phyloP scores from a whole-genome alignment of 2,329 filamentous ascomycete species.

The Fusarium redolens region DNA sequence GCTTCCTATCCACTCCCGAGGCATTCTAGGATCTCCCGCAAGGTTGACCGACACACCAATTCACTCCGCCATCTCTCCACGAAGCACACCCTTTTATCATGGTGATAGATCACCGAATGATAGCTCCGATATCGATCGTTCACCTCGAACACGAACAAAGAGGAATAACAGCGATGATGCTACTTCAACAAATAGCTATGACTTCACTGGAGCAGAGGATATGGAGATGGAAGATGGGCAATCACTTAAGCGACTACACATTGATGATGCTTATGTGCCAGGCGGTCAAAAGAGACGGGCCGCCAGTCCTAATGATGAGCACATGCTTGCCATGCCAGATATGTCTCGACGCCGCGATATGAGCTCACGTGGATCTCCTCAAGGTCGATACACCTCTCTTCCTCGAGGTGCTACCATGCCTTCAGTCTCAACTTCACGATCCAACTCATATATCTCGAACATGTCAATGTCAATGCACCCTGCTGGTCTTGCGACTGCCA shows the following conservation, averaged over 20 bases:
- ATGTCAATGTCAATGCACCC: slow-evolving; percentile 53
- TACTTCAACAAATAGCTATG: slow-evolving; percentile 59
- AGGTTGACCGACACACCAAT: slow-evolving; percentile 59
- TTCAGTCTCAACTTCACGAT: slow-evolving; percentile 57
- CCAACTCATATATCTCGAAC: slow-evolving; percentile 61
- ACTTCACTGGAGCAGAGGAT: slow-evolving; percentile 54
- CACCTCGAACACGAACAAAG: slow-evolving; percentile 57
- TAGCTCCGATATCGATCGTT: slow-evolving; percentile 59
- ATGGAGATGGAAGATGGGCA: slow-evolving; percentile 64
- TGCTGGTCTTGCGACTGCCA: slow-evolving; percentile 56
- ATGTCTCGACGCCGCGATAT: slow-evolving; percentile 61
- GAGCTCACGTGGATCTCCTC: slow-evolving; percentile 63
- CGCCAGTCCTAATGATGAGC: slow-evolving; percentile 65
- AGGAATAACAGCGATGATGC: slow-evolving; percentile 66
- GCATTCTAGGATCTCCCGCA: slow-evolving; percentile 58
- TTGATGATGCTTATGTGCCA: slow-evolving; percentile 58
- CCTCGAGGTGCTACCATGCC: slow-evolving; percentile 58
- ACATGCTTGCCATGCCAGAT: slow-evolving; percentile 55
- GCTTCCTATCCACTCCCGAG: slow-evolving; percentile 52
- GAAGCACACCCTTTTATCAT: slow-evolving; percentile 56
- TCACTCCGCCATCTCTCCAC: slow-evolving; percentile 61
- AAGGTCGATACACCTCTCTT: slow-evolving; percentile 60
- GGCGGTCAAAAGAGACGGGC: slow-evolving; percentile 66
- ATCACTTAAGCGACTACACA: slow-evolving; percentile 62
- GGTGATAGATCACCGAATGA: slow-evolving; percentile 58